Base-by-base conservation (phyloP, 164 flowering plant genomes). In the Vitis cinerea region DNA sequence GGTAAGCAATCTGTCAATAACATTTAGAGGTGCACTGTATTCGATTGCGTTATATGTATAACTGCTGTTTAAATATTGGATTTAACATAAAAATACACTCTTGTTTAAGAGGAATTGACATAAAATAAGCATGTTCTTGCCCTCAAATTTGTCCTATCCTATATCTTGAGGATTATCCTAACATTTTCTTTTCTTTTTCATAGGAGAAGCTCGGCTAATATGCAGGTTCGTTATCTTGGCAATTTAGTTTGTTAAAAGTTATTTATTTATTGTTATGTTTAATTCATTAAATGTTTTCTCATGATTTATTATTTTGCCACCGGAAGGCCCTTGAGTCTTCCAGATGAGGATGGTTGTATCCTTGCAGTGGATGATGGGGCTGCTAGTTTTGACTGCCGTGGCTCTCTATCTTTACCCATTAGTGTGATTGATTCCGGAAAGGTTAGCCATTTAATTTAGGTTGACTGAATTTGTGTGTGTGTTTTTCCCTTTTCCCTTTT, bases 191-290 rank as follows among this genome's bases (percentile, higher is more conserved):
- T 71, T 71, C 14, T 67, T 65, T 65, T 64, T 16, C 19, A 67
- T 59, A 90, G 98, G 91, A 9, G 91, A 85, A 65, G 87, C 90
- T 59, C 86, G 86, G 15, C 70, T 92, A 59, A 81, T 92, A 64
- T 90, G 96, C 90, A 86, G 96, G 98, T 89, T 77, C 10, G 51
- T 15, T 50, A 48, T 50, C 54, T 51, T 48, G 61, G 37, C 19
- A 11, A 10, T 61, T 19, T 52, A 2, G 3, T 59, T 4, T 47
- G 23, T 49, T 10, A 11, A 61, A 30, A 47, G 17, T 66, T 31
- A 16, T 74, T 64, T 30, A 9, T 67, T 57, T 31, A 29, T 14
- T 50, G 59, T 8, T 16, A 59, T 58, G 9, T 69, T 15, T 9
- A 12, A 56, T 8, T 60, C n/a, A 47, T 29, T 51, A 27, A 51